Base-by-base conservation (phyloP, 2,329 filamentous ascomycete species). In the Stenocarpella maydis region DNA sequence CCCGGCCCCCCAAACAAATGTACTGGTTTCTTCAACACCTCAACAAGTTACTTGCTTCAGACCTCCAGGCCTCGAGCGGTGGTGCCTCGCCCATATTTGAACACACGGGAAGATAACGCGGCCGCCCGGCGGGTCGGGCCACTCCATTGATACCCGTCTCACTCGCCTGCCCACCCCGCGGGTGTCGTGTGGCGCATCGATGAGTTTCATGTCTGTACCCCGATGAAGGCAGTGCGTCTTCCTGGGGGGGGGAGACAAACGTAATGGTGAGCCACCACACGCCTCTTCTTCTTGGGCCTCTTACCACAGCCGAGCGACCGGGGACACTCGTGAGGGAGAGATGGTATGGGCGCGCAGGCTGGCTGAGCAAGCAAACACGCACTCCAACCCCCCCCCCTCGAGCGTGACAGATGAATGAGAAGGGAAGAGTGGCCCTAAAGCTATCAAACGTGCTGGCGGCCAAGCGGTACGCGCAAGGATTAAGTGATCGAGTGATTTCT, bases 101-200 rank as follows among this genome's bases (percentile, higher is more conserved):
- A n/a, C 41, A 34, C 41, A n/a, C 26, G 24, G 41, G 24, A 28
- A 47, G 58, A 61, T 61, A n/a, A 61, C 58, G 58, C 58, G 41
- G 58, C 58, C 58, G 58, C 41, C 58, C 58, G 58, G 58, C 58
- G 58, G 58, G 58, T 47, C 58, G 58, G 58, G 19, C 58, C 58
- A 61, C 41, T 19, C 28, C 26, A 34, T 61, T 41, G 41, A 61
- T 61, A 31, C 26, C 41, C 58, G 58, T 24, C 39, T 34, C 39
- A 24, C 58, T 61, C 39, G 24, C 41, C 26, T 61, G 26, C 26
- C 26, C 55, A 45, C 12, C 31, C 10, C 39, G 28, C n/a, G 39
- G 39, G 5, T 24, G 26, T 43, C 31, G 26, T n/a, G 58, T 47
- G 58, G 58, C 41, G 58, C 39, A 17, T 45, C 41, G 58, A 61